phyloP scores from a whole-genome alignment of 768 basidiomycete genomes.

The Tephrocybe sp. region DNA sequence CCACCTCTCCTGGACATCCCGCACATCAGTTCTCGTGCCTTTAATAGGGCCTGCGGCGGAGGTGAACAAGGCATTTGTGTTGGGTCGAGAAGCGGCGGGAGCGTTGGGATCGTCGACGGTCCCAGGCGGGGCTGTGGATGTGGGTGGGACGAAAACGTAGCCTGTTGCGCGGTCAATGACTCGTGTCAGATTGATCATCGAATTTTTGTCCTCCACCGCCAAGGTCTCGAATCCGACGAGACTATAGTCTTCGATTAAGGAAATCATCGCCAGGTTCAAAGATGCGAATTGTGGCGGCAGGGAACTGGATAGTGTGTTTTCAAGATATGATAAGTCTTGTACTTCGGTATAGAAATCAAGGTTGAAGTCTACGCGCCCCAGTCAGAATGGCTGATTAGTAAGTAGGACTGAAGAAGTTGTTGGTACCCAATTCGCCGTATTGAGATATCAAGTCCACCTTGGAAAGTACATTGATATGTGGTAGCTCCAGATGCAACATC shows the following conservation, averaged over 20 bases:
- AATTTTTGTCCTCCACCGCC: conserved; percentile 96
- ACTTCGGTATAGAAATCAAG: conserved; percentile 98
- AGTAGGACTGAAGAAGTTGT: neutral
- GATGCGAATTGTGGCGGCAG: conserved; percentile 63
- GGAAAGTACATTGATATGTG: conserved; percentile 95
- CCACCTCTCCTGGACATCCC: conserved; percentile 93
- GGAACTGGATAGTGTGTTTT: conserved; percentile 65
- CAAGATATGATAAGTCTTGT: conserved; percentile 88
- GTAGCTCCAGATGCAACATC: conserved; percentile 98
- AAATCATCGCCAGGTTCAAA: conserved; percentile 88
- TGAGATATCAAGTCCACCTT: conserved; percentile 90
- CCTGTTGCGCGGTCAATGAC: conserved; percentile 90
- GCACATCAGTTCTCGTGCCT: conserved; percentile 49
- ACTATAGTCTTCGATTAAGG: conserved; percentile 89
- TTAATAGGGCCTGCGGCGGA: conserved; percentile 55
- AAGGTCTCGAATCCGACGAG: conserved; percentile 96
- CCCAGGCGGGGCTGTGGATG: conserved; percentile 30
- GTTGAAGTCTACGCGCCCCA: conserved; percentile 73
- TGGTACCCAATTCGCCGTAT: conserved; percentile 87
- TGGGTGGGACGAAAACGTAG: conserved; percentile 77
- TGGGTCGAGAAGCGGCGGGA: conserved; percentile 50
- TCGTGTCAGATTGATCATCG: conserved; percentile 86
- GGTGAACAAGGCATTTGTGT: conserved; percentile 65
- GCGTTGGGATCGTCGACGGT: conserved; percentile 30
- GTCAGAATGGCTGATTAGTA: conserved; percentile 6